A percentile compares a stretch with the other conserved stretches of the same genome.
Evolutionary conservation across 2,329 filamentous ascomycete species (phyloP).

Genomic region (Erysiphe neolycopersici): DNA sequence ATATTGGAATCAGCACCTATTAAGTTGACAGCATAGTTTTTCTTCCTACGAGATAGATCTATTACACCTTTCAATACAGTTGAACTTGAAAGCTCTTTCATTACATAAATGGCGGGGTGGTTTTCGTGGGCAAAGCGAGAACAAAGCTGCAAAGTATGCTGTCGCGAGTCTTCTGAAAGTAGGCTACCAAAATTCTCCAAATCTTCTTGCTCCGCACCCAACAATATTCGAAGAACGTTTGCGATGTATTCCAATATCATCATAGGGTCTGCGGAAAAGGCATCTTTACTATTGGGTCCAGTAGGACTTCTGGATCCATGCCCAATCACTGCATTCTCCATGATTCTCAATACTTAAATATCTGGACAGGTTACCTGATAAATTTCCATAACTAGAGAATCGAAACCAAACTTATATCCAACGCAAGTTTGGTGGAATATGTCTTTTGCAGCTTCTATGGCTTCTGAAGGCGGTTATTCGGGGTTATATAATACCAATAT

Average conservation of each 20-base stretch:
- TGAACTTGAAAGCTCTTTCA: constrained; percentile 42
- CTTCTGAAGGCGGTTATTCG: no score
- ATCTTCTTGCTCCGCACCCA: constrained; percentile 51
- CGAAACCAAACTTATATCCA: not conserved
- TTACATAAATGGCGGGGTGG: constrained; percentile 70
- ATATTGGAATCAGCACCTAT: constrained; percentile 9
- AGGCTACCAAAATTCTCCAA: constrained; percentile 61
- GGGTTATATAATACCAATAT: no score
- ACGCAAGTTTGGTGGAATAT: no score
- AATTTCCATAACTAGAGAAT: constrained; percentile 2
- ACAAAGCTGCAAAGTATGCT: constrained; percentile 65
- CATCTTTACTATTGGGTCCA: constrained; percentile 10
- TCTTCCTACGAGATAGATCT: constrained; percentile 15
- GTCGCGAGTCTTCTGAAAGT: constrained; percentile 31
- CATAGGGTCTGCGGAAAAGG: constrained; percentile 35
- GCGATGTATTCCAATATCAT: constrained; percentile 46
- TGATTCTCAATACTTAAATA: constrained; percentile 8
- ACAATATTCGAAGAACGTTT: constrained; percentile 42
- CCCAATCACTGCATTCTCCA: constrained; percentile 12
- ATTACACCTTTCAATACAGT: constrained; percentile 9
- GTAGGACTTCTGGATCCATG: constrained; percentile 7
- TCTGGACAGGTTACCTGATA: constrained; percentile 3
- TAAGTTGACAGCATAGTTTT: constrained; percentile 2
- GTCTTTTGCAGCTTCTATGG: no score
- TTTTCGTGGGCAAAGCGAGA: constrained; percentile 70